A percentile compares a stretch with the other conserved stretches of the same genome.
phyloP scores from a whole-genome alignment of 2,329 filamentous ascomycete species.

The Boeremia lycopersici region DNA sequence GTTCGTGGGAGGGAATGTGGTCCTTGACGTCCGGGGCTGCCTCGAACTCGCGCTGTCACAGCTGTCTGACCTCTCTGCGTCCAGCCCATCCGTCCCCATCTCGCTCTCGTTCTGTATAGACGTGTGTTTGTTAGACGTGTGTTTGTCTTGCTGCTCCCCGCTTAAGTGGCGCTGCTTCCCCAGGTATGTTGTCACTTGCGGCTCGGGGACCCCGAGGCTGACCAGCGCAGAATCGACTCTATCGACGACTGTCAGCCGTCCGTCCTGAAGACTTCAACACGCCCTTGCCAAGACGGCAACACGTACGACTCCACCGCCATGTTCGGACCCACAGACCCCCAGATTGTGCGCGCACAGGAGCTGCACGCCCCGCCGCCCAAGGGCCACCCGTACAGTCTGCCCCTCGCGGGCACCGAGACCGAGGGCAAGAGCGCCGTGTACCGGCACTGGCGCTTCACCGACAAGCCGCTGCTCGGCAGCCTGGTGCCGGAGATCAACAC shows the following conservation, averaged over 20 bases:
- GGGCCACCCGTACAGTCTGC: conserved; percentile 77
- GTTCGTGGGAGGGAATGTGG: conserved; percentile 16
- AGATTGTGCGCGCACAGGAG: conserved; percentile 50
- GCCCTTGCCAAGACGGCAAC: no score
- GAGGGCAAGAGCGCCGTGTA: conserved; percentile 79
- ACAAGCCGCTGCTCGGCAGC: conserved; percentile 61
- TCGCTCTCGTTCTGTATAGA: not conserved
- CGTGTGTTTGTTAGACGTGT: not conserved
- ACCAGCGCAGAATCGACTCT: not conserved
- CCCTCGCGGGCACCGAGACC: conserved; percentile 74
- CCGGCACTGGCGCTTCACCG: conserved; percentile 78
- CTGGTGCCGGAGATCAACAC: conserved; percentile 70
- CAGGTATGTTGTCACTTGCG: conserved; percentile 16
- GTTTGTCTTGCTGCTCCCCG: conserved; percentile 5
- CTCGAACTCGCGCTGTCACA: conserved; percentile 5
- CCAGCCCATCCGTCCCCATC: not conserved
- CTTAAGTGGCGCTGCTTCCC: conserved; percentile 6
- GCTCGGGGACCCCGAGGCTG: conserved; percentile 11
- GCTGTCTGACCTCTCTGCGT: conserved; percentile 1
- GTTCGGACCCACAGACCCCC: conserved; percentile 38
- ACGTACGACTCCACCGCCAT: no score
- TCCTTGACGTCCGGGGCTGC: conserved; percentile 5
- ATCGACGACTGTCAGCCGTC: not conserved
- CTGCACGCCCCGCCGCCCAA: conserved; percentile 69
- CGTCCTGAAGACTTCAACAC: not conserved